These are phyloP conservation scores for Piper longum DNA, from an alignment of 164 flowering plant species.

Conservation along the genomic window DNA sequence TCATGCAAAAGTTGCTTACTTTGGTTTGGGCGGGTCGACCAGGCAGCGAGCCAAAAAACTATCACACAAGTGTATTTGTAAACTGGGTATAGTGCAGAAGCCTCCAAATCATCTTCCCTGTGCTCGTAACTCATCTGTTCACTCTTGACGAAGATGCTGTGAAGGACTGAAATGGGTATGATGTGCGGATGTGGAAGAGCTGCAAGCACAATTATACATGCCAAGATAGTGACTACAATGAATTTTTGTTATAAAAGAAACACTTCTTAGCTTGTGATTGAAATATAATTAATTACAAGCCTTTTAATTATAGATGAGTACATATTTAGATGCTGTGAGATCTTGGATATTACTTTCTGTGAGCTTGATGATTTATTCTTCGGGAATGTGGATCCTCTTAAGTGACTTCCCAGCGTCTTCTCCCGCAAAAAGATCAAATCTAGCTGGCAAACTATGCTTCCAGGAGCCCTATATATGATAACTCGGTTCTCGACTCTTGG, in stretches of 20 bases:
- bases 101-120: slow-evolving; percentile 22
- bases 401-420: slow-evolving; percentile 16
- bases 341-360: slow-evolving; percentile 2
- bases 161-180: slow-evolving; percentile 21
- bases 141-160: slow-evolving; percentile 29
- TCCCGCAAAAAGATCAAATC: slow-evolving; percentile 33
- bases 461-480: slow-evolving; percentile 15
- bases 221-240: no score
- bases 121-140: slow-evolving; percentile 22
- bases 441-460: slow-evolving; percentile 20
- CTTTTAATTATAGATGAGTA: no score
- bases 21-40: slow-evolving; percentile 18
- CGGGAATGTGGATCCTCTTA: slow-evolving; percentile 12
- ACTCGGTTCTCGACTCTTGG: slow-evolving; percentile 20
- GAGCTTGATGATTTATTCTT: slow-evolving; percentile 4
- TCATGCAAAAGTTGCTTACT: slow-evolving; percentile 17
- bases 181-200: slow-evolving; percentile 27
- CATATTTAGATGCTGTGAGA: no score
- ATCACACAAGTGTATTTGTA: slow-evolving; percentile 26
- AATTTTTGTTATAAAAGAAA: no score
- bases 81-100: slow-evolving; percentile 26
- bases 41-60: slow-evolving; percentile 13
- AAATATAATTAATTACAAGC: no score
- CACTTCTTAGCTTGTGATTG: no score
- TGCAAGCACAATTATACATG: slow-evolving; percentile 11